Evolutionary conservation across 176 grass and related monocot species (phyloP).

Genomic region (Melocanna baccifera): DNA sequence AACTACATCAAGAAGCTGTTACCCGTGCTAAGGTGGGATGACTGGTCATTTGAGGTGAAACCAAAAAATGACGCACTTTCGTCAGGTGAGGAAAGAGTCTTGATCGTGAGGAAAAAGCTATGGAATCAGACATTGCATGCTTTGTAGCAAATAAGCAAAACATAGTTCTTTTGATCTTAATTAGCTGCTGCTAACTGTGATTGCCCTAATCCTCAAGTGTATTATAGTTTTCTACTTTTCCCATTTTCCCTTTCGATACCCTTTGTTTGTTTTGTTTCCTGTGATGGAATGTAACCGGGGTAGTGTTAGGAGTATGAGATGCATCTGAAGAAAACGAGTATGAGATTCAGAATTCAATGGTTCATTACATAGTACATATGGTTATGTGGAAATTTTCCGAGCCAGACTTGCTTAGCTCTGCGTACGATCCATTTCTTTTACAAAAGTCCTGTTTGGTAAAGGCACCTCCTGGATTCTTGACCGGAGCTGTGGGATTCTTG

Average conservation of each 20-base stretch:
- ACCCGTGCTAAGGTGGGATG: slow-evolving; percentile 56
- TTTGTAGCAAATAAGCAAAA: slow-evolving; percentile 27
- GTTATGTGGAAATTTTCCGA: background rate
- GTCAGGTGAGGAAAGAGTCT: slow-evolving; percentile 44
- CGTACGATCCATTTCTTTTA: background rate
- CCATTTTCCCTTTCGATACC: background rate
- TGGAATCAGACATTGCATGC: slow-evolving; percentile 30
- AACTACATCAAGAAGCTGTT: slow-evolving; percentile 60
- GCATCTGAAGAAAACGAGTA: no score
- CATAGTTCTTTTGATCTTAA: slow-evolving; percentile 14
- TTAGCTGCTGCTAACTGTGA: slow-evolving; percentile 22
- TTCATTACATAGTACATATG: background rate
- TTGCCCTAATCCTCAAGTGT: slow-evolving; percentile 3
- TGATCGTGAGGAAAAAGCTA: slow-evolving; percentile 70
- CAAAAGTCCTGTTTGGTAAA: no score
- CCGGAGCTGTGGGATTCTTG: no score
- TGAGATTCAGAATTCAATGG: background rate
- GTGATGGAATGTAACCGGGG: background rate
- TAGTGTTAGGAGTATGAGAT: background rate
- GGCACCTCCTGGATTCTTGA: no score
- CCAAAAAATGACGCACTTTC: slow-evolving; percentile 53
- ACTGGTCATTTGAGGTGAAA: slow-evolving; percentile 60
- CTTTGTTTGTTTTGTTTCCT: background rate
- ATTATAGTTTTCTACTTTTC: background rate
- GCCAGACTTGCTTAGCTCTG: no score